Percentiles rank a stretch among this genome's conserved stretches.
These are phyloP conservation scores for Podila horticola DNA, from an alignment of 192 early-diverging fungal genomes.

Conservation along the genomic window DNA sequence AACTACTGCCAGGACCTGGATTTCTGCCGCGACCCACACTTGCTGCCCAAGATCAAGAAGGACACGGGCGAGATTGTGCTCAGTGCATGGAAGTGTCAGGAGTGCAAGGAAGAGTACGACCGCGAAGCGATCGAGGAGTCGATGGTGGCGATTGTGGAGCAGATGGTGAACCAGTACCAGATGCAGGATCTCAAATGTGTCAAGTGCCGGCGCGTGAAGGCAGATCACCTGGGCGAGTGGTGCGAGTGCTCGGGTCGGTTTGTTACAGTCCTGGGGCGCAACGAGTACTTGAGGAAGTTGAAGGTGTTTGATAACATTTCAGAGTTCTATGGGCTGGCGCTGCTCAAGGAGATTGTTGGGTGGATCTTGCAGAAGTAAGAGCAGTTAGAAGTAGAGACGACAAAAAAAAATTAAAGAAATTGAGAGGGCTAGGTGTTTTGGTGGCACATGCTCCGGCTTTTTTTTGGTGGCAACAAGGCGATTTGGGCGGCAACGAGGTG, in stretches of 20 bases:
- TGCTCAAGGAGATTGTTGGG: constrained; percentile 66
- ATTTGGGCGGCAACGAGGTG: too few relatives aligned
- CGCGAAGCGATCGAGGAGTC: constrained; percentile 81
- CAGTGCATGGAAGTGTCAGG: constrained; percentile 76
- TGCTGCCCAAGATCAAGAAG: constrained; percentile 62
- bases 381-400: background rate
- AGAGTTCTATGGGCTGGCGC: constrained; percentile 61
- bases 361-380: constrained; percentile 52
- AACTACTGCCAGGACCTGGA: constrained; percentile 89
- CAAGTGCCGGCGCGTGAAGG: constrained; percentile 84
- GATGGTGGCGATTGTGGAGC: constrained; percentile 78
- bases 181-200: constrained; percentile 88
- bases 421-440: too few relatives aligned
- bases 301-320: constrained; percentile 73
- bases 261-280: constrained; percentile 55
- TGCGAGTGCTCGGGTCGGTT: constrained; percentile 84
- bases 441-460: too few relatives aligned
- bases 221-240: constrained; percentile 76
- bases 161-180: constrained; percentile 79
- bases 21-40: constrained; percentile 83
- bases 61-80: constrained; percentile 48
- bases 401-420: background rate
- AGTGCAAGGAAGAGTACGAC: constrained; percentile 86
- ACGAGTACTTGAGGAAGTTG: constrained; percentile 65
- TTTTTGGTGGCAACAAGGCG: too few relatives aligned